phyloP scores from a whole-genome alignment of 805 yeast species.

The Starmerella stellata region DNA sequence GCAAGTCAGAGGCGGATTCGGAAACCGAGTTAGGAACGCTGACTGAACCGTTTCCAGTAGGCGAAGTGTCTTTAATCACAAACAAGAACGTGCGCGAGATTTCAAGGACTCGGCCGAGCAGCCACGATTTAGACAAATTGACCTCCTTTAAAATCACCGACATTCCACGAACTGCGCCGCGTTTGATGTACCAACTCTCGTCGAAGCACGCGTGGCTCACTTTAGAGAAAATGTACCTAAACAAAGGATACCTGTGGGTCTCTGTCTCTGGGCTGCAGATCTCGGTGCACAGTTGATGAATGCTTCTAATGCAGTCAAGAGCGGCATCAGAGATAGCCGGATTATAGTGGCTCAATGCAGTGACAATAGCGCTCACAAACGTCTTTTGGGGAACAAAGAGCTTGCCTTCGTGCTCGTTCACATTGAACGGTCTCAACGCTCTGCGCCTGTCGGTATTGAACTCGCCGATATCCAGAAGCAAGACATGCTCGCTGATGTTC shows the following conservation, averaged over 20 bases:
- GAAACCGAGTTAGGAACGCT: conserved; percentile 74
- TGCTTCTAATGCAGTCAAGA: conserved; percentile 39
- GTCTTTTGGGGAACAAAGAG: conserved; percentile 51
- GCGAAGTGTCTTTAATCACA: conserved; percentile 50
- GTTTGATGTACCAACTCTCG: conserved; percentile 65
- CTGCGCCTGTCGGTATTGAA: conserved; percentile 49
- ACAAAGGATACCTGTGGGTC: conserved; percentile 51
- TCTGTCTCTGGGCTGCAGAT: conserved; percentile 52
- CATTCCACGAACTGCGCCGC: conserved; percentile 79
- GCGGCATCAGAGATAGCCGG: conserved; percentile 56
- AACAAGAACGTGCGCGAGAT: conserved; percentile 72
- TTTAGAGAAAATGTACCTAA: conserved; percentile 57
- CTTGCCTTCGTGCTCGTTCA: conserved; percentile 63
- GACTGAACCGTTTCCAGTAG: conserved; percentile 27
- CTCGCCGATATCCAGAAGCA: conserved; percentile 57
- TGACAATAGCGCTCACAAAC: conserved; percentile 54
- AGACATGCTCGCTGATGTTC: conserved; percentile 60
- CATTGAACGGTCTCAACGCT: conserved; percentile 49
- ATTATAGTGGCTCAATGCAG: conserved; percentile 63
- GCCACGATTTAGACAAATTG: conserved; percentile 51
- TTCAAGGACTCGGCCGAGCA: conserved; percentile 63
- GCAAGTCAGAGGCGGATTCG: conserved; percentile 48
- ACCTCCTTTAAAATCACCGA: conserved; percentile 52
- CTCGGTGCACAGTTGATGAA: conserved; percentile 42
- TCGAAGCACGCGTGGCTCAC: conserved; percentile 85